phyloP scores from a whole-genome alignment of 106 monocot genomes.

The Triglochin maritima region DNA sequence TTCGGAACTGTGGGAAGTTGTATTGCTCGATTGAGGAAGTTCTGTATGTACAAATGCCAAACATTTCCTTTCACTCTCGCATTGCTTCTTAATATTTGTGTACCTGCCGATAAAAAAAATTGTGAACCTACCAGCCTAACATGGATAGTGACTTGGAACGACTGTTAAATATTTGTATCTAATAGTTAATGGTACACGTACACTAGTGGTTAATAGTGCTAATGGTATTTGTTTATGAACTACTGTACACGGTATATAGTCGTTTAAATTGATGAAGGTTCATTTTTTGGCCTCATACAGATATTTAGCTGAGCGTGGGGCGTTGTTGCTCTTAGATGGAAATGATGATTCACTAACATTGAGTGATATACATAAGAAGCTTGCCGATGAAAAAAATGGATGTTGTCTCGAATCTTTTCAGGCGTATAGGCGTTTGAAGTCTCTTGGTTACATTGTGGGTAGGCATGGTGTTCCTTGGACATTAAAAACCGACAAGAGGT shows the following conservation, averaged over 20 bases:
- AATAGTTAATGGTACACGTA: too few species aligned
- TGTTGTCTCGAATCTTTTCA: conserved; percentile 59
- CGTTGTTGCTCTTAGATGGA: conserved; percentile 31
- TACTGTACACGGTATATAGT: too few species aligned
- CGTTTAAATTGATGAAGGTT: too few species aligned
- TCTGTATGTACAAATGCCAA: conserved; percentile 23
- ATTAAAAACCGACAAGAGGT: conserved; percentile 22
- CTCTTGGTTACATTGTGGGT: conserved; percentile 71
- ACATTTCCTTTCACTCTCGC: background rate
- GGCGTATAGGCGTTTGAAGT: conserved; percentile 73
- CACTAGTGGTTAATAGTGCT: too few species aligned
- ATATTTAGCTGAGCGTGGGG: conserved; percentile 80
- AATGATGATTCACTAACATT: conserved; percentile 28
- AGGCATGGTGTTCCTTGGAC: conserved; percentile 67
- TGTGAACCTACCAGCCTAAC: too few species aligned
- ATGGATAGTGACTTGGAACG: too few species aligned
- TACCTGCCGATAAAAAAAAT: background rate
- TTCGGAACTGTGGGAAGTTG: conserved; percentile 54
- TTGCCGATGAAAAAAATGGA: conserved; percentile 37
- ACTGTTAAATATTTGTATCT: too few species aligned
- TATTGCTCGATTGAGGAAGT: conserved; percentile 88
- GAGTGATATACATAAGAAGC: conserved; percentile 47
- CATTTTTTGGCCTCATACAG: conserved; percentile 10
- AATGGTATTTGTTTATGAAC: too few species aligned
- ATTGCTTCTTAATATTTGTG: background rate